phyloP scores from a whole-genome alignment of 1,284 basidiomycete genomes.

The Rugosomyces carneus region DNA sequence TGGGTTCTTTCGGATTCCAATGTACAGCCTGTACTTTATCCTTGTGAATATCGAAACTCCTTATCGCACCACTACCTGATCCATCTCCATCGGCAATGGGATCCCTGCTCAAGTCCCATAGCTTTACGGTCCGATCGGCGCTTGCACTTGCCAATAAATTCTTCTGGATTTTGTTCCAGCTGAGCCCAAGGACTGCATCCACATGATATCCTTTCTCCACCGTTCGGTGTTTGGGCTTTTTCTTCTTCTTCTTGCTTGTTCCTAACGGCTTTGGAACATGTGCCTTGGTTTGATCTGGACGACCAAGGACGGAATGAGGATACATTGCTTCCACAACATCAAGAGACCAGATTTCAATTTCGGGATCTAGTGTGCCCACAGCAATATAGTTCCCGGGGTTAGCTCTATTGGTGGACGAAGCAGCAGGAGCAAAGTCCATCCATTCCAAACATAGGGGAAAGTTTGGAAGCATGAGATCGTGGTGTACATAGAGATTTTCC shows the following conservation, averaged over 20 bases:
- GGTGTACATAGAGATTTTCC: conserved; percentile 95
- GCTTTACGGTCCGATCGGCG: conserved; percentile 93
- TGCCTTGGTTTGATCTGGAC: conserved; percentile 80
- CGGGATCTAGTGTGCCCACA: conserved; percentile 95
- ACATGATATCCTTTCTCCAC: conserved; percentile 78
- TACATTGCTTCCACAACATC: conserved; percentile 94
- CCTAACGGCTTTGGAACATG: conserved; percentile 72
- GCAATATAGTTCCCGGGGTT: conserved; percentile 90
- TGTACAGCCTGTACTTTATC: conserved; percentile 98
- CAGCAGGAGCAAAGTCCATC: conserved; percentile 87
- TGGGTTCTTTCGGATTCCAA: conserved; percentile 88
- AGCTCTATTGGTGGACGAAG: conserved; percentile 34
- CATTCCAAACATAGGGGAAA: conserved; percentile 99
- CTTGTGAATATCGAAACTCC: conserved; percentile 85
- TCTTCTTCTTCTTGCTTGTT: conserved; percentile 93
- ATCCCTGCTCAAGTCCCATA: conserved; percentile 90
- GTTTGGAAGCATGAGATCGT: conserved; percentile 96
- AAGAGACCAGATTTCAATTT: conserved; percentile 98
- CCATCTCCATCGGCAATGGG: conserved; percentile 45
- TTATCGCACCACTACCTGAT: conserved; percentile 58
- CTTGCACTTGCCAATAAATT: conserved; percentile 90
- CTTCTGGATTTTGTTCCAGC: conserved; percentile 88
- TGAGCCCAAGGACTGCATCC: conserved; percentile 87
- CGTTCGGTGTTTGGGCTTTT: conserved; percentile 73
- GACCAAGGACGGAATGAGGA: conserved; percentile 87